Conservation (phyloP, 2,329 filamentous ascomycete species). For the Diaporthe batatas region DNA sequence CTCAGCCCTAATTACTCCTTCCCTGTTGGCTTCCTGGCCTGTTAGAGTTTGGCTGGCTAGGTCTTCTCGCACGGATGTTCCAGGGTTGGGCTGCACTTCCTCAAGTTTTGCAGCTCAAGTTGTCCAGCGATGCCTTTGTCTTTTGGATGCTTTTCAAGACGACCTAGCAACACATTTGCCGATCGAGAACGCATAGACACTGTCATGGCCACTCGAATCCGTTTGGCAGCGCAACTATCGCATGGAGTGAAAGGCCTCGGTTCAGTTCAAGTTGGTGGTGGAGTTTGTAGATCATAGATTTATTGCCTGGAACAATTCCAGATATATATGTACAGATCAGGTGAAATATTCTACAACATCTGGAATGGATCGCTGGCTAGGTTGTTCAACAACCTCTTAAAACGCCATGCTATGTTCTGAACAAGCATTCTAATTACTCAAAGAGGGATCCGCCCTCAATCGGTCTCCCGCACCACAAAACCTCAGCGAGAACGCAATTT, state of each 20-base stretch:
- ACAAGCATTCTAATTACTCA: not conserved
- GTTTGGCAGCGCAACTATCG: not conserved
- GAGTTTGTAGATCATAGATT: not conserved
- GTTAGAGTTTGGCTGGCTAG: no score
- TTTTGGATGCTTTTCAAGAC: no score
- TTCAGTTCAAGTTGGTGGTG: not conserved
- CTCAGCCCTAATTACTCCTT: not conserved
- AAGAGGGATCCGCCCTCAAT: not conserved
- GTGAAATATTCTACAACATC: not conserved
- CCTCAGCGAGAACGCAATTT: slow-evolving; percentile 75
- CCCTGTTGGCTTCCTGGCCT: not conserved
- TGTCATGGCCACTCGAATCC: not conserved
- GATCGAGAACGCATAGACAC: no score
- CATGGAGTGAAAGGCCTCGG: not conserved
- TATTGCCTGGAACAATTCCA: not conserved
- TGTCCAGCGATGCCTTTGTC: not conserved
- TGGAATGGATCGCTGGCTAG: not conserved
- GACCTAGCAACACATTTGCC: not conserved
- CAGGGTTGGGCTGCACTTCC: not conserved
- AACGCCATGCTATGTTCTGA: slow-evolving; percentile 37
- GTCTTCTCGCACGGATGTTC: no score
- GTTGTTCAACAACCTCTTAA: not conserved
- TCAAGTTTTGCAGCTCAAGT: not conserved
- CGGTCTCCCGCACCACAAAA: not conserved
- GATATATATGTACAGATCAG: not conserved